phyloP scores from a whole-genome alignment of 495 filamentous ascomycete species.

The Aspergillus carlsbadensis region DNA sequence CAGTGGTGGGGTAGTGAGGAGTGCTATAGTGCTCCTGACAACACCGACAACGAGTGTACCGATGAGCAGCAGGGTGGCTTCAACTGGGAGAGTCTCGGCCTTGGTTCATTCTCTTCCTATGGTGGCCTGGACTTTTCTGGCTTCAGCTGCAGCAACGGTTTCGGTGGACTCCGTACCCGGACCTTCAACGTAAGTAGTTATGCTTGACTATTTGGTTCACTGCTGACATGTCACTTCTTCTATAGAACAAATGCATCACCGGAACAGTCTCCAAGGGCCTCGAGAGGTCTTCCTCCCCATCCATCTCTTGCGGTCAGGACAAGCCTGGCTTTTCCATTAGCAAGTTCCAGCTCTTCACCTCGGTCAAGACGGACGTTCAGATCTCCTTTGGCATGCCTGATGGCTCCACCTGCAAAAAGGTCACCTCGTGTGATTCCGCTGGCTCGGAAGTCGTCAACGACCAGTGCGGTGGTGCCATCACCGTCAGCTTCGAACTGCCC shows the following conservation, averaged over 20 bases:
- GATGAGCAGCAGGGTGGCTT: slow-evolving; percentile 64
- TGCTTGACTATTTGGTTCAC: neutral
- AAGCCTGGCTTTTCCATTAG: slow-evolving; percentile 71
- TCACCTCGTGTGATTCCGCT: slow-evolving; percentile 57
- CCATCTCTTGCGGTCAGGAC: slow-evolving; percentile 52
- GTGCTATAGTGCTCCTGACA: slow-evolving; percentile 65
- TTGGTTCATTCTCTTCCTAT: slow-evolving; percentile 66
- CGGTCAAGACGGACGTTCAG: slow-evolving; percentile 72
- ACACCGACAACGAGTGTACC: slow-evolving; percentile 76
- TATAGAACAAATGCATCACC: slow-evolving; percentile 63
- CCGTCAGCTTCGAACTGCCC: slow-evolving; percentile 74
- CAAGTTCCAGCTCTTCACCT: slow-evolving; percentile 66
- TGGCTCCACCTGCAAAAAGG: slow-evolving; percentile 74
- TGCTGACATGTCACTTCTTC: neutral
- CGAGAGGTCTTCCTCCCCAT: slow-evolving; percentile 39
- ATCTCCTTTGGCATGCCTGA: slow-evolving; percentile 84
- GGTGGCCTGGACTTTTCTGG: slow-evolving; percentile 70
- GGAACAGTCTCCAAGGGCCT: slow-evolving; percentile 47
- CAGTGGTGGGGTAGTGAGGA: slow-evolving; percentile 57
- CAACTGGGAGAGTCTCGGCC: slow-evolving; percentile 62
- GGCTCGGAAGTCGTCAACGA: slow-evolving; percentile 72
- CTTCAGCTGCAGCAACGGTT: slow-evolving; percentile 61
- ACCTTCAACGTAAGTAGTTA: slow-evolving; percentile 3
- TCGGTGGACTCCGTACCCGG: slow-evolving; percentile 28
- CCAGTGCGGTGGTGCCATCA: slow-evolving; percentile 88